A percentile compares a stretch with the other conserved stretches of the same genome.
These are phyloP conservation scores for Avicennia marina DNA, from an alignment of 257 asterid species.

Conservation along the genomic window DNA sequence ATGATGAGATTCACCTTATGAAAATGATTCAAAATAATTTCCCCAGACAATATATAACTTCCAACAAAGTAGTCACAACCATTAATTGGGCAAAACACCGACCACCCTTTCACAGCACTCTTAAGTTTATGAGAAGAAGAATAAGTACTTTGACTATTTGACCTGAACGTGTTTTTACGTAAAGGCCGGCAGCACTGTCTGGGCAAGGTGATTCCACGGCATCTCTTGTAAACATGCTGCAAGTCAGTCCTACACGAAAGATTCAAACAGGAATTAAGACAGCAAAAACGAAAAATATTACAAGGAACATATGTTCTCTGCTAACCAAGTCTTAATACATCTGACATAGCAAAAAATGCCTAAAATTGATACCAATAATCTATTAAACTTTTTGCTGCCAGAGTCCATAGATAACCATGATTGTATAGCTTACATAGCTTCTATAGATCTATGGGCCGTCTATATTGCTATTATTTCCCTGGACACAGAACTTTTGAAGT, in stretches of 20 bases:
- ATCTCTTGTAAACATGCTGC: slow-evolving; percentile 66
- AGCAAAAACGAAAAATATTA: neutral
- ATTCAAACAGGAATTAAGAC: slow-evolving; percentile 21
- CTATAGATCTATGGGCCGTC: slow-evolving; percentile 1
- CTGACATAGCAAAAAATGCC: slow-evolving; percentile 8
- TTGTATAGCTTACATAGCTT: neutral
- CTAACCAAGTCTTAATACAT: neutral
- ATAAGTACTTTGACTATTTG: slow-evolving; percentile 73
- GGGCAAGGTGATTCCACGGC: slow-evolving; percentile 64
- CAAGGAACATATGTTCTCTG: neutral
- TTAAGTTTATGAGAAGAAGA: slow-evolving; percentile 32
- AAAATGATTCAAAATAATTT: no score
- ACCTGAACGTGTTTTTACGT: slow-evolving; percentile 78
- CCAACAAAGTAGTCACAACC: neutral
- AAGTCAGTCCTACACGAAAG: slow-evolving; percentile 69
- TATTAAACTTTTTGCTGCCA: neutral
- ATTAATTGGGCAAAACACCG: slow-evolving; percentile 8
- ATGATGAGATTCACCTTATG: no score
- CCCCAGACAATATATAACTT: neutral
- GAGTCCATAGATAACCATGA: neutral
- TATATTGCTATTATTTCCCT: no score
- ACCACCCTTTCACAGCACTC: slow-evolving; percentile 9
- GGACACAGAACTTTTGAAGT: no score
- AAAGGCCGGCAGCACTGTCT: slow-evolving; percentile 81
- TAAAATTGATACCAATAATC: slow-evolving; percentile 2